Conservation (phyloP, 106 monocot genomes). For the Dendrobium catenatum region DNA sequence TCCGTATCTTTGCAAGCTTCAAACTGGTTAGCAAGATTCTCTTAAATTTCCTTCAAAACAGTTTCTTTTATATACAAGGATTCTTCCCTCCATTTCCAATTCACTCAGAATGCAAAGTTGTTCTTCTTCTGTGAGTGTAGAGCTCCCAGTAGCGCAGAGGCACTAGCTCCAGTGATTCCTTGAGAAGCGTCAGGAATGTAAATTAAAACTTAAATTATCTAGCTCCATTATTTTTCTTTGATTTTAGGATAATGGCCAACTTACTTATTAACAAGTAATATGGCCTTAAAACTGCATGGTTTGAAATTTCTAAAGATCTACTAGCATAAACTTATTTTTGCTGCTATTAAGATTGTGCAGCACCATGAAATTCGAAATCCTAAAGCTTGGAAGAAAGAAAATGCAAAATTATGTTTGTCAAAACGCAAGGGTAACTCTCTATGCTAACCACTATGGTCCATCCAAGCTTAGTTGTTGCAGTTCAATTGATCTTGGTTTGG, state of each 20-base stretch:
- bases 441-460: too few species aligned
- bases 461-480: too few species aligned
- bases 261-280: not conserved
- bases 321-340: not conserved
- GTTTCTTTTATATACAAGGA: not conserved
- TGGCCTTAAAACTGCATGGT: not conserved
- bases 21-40: slow-evolving; percentile 34
- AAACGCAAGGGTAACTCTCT: too few species aligned
- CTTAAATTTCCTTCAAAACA: not conserved
- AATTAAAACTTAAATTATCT: not conserved
- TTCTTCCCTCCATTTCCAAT: not conserved
- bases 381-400: not conserved
- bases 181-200: slow-evolving; percentile 90
- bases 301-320: not conserved
- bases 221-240: not conserved
- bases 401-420: too few species aligned
- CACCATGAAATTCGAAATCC: not conserved
- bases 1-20: slow-evolving; percentile 50
- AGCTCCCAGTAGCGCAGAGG: slow-evolving; percentile 71
- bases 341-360: slow-evolving; percentile 1
- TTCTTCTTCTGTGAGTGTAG: slow-evolving; percentile 16
- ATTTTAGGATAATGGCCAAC: not conserved
- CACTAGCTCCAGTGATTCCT: slow-evolving; percentile 79
- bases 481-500: too few species aligned
- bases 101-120: not conserved